These are phyloP conservation scores for Cytidiella melzeri DNA, from an alignment of 768 basidiomycete genomes.

Conservation along the genomic window DNA sequence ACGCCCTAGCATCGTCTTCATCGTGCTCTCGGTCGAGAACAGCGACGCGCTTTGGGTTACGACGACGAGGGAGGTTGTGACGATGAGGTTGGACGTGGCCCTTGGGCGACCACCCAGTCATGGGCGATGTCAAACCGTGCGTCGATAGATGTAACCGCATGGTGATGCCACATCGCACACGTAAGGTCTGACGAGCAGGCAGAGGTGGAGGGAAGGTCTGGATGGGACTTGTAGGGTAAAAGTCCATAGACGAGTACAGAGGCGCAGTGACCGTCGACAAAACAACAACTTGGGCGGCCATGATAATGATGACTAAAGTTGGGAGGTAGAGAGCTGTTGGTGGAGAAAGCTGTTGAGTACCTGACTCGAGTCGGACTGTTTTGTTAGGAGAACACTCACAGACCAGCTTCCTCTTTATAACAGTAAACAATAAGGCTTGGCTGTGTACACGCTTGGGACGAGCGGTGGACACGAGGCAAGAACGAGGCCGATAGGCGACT, in stretches of 20 bases:
- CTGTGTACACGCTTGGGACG: not conserved
- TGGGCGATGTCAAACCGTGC: not conserved
- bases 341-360: not conserved
- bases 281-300: not conserved
- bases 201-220: conserved; percentile 6
- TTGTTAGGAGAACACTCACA: not conserved
- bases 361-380: not conserved
- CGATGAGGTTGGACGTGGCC: conserved; percentile 22
- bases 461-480: not conserved
- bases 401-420: not conserved
- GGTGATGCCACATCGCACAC: conserved; percentile 2
- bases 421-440: not conserved
- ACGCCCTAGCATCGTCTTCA: not conserved
- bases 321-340: not conserved
- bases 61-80: conserved; percentile 18
- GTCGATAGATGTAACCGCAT: conserved; percentile 6
- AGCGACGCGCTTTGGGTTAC: conserved; percentile 3
- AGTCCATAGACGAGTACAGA: not conserved
- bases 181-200: not conserved
- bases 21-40: not conserved
- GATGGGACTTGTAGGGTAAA: conserved; percentile 4
- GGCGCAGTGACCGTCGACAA: not conserved
- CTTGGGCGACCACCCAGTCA: conserved; percentile 7
- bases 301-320: not conserved
- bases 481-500: not conserved